Conservation (phyloP, 768 basidiomycete genomes). For the Dioszegia aurantiaca region DNA sequence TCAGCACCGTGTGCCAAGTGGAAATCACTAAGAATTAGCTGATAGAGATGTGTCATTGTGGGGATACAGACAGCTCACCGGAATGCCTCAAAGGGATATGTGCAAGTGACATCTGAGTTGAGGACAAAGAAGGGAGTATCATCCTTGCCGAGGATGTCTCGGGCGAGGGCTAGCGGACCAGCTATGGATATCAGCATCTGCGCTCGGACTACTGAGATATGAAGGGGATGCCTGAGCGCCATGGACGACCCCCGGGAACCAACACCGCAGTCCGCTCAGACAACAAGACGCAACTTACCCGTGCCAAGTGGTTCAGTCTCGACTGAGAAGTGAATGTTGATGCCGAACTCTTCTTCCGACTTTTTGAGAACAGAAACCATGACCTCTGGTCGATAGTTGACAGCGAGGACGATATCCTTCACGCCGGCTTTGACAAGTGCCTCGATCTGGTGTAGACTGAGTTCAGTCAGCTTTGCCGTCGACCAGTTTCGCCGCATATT, state of each 20-base stretch:
- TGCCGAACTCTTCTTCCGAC: constrained; percentile 55
- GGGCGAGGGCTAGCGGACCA: constrained; percentile 56
- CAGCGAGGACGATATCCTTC: constrained; percentile 57
- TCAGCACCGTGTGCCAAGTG: constrained; percentile 55
- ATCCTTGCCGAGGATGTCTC: constrained; percentile 56
- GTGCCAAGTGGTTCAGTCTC: constrained; percentile 57
- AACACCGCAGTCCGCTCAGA: no score
- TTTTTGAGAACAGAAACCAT: constrained; percentile 56
- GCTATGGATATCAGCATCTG: constrained; percentile 38
- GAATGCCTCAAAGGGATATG: constrained; percentile 57
- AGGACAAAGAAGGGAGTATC: constrained; percentile 58
- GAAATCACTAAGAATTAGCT: constrained; percentile 52
- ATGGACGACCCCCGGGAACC: no score
- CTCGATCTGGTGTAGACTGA: constrained; percentile 57
- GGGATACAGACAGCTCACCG: constrained; percentile 29
- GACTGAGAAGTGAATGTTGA: constrained; percentile 57
- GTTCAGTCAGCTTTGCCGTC: constrained; percentile 4
- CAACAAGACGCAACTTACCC: constrained; percentile 45
- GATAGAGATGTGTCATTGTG: background rate
- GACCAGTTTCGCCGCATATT: constrained; percentile 1
- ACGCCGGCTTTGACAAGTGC: constrained; percentile 57
- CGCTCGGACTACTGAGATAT: no score
- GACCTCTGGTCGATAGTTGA: constrained; percentile 57
- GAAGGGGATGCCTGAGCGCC: no score
- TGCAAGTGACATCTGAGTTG: constrained; percentile 58